These are phyloP conservation scores for Peronospora tabacina DNA, from an alignment of 352 stramenopile genomes.

Conservation along the genomic window DNA sequence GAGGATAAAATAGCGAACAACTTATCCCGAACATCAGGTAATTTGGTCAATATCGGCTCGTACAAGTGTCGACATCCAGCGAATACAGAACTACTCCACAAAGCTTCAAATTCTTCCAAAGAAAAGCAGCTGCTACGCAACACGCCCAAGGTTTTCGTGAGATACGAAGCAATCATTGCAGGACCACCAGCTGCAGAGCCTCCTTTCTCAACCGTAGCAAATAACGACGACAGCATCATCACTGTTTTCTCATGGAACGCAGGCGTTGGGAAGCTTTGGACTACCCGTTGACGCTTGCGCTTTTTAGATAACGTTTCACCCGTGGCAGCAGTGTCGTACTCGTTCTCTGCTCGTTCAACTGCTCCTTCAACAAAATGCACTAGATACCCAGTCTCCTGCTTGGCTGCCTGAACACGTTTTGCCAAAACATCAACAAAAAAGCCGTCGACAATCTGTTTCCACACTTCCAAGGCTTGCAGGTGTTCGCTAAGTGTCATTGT, in stretches of 20 bases:
- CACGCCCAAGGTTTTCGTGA: constrained; percentile 41
- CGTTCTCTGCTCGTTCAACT: constrained; percentile 22
- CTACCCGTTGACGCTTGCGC: constrained; percentile 20
- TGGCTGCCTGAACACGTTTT: constrained; percentile 25
- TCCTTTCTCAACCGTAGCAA: constrained; percentile 41
- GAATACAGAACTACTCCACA: constrained; percentile 56
- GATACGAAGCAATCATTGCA: constrained; percentile 32
- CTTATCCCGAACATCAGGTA: constrained; percentile 25
- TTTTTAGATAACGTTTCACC: constrained; percentile 21
- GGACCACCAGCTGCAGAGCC: constrained; percentile 16
- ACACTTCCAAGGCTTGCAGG: constrained; percentile 37
- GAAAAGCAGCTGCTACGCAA: constrained; percentile 37
- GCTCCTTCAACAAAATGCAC: constrained; percentile 31
- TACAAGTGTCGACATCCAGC: constrained; percentile 48
- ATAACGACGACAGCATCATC: constrained; percentile 45
- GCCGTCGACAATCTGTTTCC: constrained; percentile 49
- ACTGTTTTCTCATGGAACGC: constrained; percentile 59
- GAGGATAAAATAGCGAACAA: constrained; percentile 22
- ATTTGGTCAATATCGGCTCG: constrained; percentile 47
- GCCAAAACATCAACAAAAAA: constrained; percentile 52
- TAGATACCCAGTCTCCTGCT: constrained; percentile 24
- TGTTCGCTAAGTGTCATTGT: constrained; percentile 35
- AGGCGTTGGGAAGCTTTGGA: constrained; percentile 43
- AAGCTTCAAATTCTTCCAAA: constrained; percentile 51
- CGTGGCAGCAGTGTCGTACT: constrained; percentile 9